Conservation (phyloP, 139 green algal genomes). For the Deuterostichococcus epilithicus region DNA sequence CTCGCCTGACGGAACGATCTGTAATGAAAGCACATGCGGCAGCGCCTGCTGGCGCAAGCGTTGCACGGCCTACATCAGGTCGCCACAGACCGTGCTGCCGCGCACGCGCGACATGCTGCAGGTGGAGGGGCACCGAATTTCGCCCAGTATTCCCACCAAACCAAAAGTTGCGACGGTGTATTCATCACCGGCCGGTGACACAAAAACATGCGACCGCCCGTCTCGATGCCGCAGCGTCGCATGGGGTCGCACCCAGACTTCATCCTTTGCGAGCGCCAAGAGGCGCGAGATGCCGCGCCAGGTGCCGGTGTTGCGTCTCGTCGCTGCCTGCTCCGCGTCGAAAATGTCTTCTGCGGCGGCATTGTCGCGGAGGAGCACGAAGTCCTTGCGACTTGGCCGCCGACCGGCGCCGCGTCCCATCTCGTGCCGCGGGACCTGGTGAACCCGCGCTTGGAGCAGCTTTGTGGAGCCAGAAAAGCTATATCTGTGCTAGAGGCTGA, state of each 20-base stretch:
- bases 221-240: background rate
- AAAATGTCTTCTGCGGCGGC: background rate
- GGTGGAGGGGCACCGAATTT: constrained; percentile 17
- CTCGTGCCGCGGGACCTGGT: background rate
- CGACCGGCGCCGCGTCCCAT: background rate
- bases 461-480: no score
- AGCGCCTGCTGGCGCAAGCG: constrained; percentile 1
- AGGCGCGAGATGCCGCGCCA: constrained; percentile 10
- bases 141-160: no score
- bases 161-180: background rate
- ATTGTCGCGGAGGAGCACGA: constrained; percentile 21
- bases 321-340: constrained; percentile 7
- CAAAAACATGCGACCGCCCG: background rate
- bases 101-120: constrained; percentile 12
- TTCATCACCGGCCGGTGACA: no score
- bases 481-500: no score
- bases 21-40: background rate
- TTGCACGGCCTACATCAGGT: background rate
- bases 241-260: constrained; percentile 11
- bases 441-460: no score
- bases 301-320: background rate
- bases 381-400: constrained; percentile 13
- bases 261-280: constrained; percentile 19
- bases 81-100: background rate
- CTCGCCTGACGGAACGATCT: background rate